Base-by-base conservation (phyloP, 345 rosid species). In the Camelina neglecta region DNA sequence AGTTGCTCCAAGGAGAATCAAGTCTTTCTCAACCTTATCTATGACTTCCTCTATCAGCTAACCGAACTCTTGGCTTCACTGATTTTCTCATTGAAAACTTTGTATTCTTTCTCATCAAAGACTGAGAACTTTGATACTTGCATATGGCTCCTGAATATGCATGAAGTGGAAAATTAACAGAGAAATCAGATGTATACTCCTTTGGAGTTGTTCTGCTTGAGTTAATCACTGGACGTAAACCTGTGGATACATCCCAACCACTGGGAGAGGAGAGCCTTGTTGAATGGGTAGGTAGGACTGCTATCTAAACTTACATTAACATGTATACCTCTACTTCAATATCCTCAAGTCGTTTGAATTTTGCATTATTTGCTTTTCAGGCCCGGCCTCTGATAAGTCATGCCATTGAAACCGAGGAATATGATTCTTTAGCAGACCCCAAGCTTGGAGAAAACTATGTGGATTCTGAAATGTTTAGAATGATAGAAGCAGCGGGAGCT, bases 111-210 rank as follows among this genome's bases (percentile, higher is more conserved):
- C 18, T 18, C 18, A 18, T 18, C 18, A 18, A 18, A 18, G 18
- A 18, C 18, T 18, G 18, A 18, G 18, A 18, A 18, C 18, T 18
- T 18, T 18, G 18, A 18, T 18, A 18, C 18, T 18, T 18, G 18
- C 18, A 18, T 18, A 85, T 95, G 93, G 99, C 99, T 79, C 99
- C 99, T 69, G 99, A 95, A 83, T 95, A 95, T 86, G 99, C 96
- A 81, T 83, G 92, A 72, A 95, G 96, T 75, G 99, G 99, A 33
- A 93, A 89, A 83, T 60, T 93, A 80, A 91, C 97, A 0, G 98
- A 93, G 80, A 93, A 93, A 82, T 94, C 99, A 15, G 99, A 94
- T 73, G 96, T 94, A 8, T 92, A 77, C 89, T 95, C 99, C 0
- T 95, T 83, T 31, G 99, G 99, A 51, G 99, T 95, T 60, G 97